These are phyloP conservation scores for Croton setiger DNA, from an alignment of 441 rosid genomes.

Conservation along the genomic window DNA sequence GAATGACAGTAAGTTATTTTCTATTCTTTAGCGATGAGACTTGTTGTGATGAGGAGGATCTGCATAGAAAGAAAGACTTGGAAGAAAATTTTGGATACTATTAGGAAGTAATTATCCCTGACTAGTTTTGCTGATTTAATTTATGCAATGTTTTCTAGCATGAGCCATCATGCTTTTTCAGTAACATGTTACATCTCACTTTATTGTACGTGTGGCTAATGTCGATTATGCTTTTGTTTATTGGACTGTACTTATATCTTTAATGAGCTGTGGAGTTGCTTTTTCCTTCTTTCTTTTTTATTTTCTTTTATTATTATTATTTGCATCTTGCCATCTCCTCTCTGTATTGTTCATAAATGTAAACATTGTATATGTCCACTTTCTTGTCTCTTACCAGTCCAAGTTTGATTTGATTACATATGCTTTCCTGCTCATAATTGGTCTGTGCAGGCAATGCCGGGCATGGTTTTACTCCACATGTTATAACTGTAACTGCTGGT, in stretches of 20 bases:
- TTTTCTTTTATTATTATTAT: no score
- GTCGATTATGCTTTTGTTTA: neutral
- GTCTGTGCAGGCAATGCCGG: slow-evolving; percentile 64
- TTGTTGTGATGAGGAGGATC: neutral
- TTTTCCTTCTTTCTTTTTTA: neutral
- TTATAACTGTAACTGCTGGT: slow-evolving; percentile 71
- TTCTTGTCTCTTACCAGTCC: neutral
- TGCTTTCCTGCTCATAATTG: slow-evolving; percentile 16
- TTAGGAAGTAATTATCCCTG: neutral
- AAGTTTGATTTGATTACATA: neutral
- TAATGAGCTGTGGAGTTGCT: slow-evolving; percentile 6
- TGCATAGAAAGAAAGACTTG: neutral
- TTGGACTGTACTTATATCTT: neutral
- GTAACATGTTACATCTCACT: neutral
- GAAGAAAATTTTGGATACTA: neutral
- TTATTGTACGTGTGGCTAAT: neutral
- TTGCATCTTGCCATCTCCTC: neutral
- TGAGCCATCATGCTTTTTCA: slow-evolving; percentile 7
- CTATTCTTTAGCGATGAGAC: neutral
- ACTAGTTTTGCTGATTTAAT: neutral
- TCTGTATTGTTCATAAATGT: neutral
- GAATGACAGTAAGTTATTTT: neutral
- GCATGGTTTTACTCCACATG: slow-evolving; percentile 82
- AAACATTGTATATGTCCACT: neutral
- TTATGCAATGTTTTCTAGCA: neutral